phyloP scores from a whole-genome alignment of 2,329 filamentous ascomycete genomes.

The Monilinia fructicola region DNA sequence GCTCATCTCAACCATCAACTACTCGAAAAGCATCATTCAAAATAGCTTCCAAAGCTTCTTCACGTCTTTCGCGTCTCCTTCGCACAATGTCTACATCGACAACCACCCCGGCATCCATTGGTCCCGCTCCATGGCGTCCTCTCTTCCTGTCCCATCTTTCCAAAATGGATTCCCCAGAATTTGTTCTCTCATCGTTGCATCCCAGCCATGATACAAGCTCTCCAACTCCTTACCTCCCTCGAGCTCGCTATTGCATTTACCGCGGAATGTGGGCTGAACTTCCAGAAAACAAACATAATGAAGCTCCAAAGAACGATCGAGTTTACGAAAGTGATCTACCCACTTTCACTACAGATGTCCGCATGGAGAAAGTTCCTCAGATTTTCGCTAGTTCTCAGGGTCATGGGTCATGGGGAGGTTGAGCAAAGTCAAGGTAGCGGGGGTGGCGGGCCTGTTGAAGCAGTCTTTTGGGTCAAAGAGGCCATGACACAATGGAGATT shows the following conservation, averaged over 20 bases:
- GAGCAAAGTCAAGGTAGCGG: conserved; percentile 52
- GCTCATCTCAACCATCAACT: background rate
- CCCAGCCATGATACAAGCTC: conserved; percentile 38
- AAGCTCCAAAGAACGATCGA: conserved; percentile 67
- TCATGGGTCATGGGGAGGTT: conserved; percentile 47
- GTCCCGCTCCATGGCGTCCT: conserved; percentile 41
- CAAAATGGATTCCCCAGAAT: conserved; percentile 43
- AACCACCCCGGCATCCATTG: conserved; percentile 30
- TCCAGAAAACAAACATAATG: conserved; percentile 69
- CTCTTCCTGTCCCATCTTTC: conserved; percentile 40
- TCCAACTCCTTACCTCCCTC: conserved; percentile 46
- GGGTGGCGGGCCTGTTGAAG: conserved; percentile 73
- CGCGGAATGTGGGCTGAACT: conserved; percentile 80
- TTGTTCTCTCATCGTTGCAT: conserved; percentile 49
- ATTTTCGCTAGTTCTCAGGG: conserved; percentile 56
- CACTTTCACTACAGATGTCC: conserved; percentile 81
- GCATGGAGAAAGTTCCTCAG: conserved; percentile 81
- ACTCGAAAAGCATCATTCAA: conserved; percentile 25
- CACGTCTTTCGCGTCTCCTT: conserved; percentile 35
- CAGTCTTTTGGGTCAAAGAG: conserved; percentile 75
- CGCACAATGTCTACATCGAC: conserved; percentile 39
- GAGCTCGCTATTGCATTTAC: conserved; percentile 78
- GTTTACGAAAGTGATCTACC: conserved; percentile 75
- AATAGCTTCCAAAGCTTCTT: conserved; percentile 38
- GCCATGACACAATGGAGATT: conserved; percentile 80